Evolutionary conservation across 257 asterid species (phyloP), one percentile per base, ranked within the genome.

Genomic region (Oldenlandia corymbosa): DNA sequence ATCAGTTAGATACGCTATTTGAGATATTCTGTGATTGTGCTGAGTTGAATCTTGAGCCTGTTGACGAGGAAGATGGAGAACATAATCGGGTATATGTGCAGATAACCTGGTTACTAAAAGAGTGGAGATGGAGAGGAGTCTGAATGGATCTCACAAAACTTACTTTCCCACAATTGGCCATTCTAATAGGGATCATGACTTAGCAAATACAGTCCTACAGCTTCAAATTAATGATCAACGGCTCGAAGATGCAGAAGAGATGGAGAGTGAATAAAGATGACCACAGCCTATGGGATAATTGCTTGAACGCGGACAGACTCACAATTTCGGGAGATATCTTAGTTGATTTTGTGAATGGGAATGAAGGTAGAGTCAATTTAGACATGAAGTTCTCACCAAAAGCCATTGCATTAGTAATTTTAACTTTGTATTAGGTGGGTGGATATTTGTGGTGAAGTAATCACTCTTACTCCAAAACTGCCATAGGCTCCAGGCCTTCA

Each of bases 241-340:
- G 52, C 87, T 92, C 68, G 93, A 89, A 73, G 99, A 92, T 75
- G 99, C 99, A 1, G 95, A 89, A 60, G 98, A 92, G 74, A 83
- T 76, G 81, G 93, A 85, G 45, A 79, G 76, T 58, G 88, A 82
- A 27, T 64, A 68, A 66, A 64, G 78, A 72, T 60, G 81, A 75
- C 43, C 68, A 67, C 54, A 66, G 56, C 52, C 79, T 41, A n/a
- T n/a, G n/a, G n/a, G n/a, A n/a, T n/a, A n/a, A n/a, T n/a, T n/a
- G n/a, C n/a, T n/a, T n/a, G n/a, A n/a, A n/a, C n/a, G n/a, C n/a
- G n/a, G n/a, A n/a, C n/a, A n/a, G n/a, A n/a, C n/a, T n/a, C n/a
- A n/a, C n/a, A n/a, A n/a, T n/a, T n/a, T n/a, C n/a, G n/a, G n/a
- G n/a, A n/a, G n/a, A n/a, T n/a, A n/a, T n/a, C n/a, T n/a, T n/a